Evolutionary conservation across 768 basidiomycete species (phyloP).

Genomic region (Amanita thiersii): DNA sequence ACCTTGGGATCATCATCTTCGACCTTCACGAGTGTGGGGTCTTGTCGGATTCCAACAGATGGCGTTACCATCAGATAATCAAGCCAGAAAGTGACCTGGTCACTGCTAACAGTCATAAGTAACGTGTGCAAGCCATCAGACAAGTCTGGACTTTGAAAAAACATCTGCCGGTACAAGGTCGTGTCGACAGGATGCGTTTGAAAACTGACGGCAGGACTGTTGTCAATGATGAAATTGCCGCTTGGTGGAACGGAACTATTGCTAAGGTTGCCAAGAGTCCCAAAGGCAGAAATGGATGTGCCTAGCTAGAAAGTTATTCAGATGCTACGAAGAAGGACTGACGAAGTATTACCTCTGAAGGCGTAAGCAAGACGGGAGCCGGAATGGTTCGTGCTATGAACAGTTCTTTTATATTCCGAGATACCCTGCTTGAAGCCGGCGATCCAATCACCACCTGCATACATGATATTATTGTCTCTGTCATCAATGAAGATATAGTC

Average conservation of each 20-base stretch:
- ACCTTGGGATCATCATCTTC: background rate
- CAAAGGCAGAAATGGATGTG: background rate
- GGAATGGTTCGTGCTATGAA: background rate
- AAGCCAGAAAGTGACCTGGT: background rate
- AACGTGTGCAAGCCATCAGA: slow-evolving; percentile 1
- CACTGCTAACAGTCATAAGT: background rate
- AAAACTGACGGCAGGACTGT: background rate
- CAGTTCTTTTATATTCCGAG: background rate
- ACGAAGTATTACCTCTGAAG: background rate
- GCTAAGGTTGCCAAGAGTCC: background rate
- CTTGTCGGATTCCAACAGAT: background rate
- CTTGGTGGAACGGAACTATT: background rate
- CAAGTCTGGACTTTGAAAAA: background rate
- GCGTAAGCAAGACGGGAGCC: background rate
- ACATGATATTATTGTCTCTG: background rate
- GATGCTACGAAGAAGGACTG: background rate
- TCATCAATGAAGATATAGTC: slow-evolving; percentile 1
- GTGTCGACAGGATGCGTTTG: background rate
- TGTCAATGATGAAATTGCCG: background rate
- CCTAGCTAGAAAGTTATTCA: background rate
- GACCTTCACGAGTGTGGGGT: background rate
- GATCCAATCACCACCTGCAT: background rate
- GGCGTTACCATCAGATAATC: background rate
- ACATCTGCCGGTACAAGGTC: background rate
- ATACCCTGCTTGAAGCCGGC: slow-evolving; percentile 1